Percentiles rank a stretch among this genome's conserved stretches.
These are phyloP conservation scores for Agarophyton chilense DNA, from an alignment of 23 red algal species.

Conservation along the genomic window DNA sequence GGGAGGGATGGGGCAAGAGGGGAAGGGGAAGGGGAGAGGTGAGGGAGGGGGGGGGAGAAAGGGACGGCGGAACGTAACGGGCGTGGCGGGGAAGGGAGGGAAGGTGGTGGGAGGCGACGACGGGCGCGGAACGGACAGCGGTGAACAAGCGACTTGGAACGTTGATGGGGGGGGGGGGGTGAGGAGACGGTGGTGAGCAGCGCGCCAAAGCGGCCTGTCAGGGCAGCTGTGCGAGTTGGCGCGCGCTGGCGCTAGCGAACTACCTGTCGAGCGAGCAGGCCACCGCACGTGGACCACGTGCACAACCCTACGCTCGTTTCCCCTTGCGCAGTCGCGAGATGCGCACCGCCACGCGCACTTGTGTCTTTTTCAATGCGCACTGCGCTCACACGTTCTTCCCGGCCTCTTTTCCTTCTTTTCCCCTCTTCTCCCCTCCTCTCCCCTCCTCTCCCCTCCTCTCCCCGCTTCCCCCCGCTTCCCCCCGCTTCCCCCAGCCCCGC, in stretches of 20 bases:
- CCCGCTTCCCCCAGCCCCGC: too few relatives aligned
- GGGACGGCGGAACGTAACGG: conserved; percentile 12
- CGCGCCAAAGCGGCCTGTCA: too few relatives aligned
- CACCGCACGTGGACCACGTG: background rate
- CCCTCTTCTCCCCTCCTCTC: too few relatives aligned
- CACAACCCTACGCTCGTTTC: background rate
- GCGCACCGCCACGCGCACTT: background rate
- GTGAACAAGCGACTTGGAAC: too few relatives aligned
- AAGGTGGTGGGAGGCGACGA: background rate
- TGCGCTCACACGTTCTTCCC: background rate
- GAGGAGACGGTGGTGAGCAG: too few relatives aligned
- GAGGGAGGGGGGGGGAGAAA: background rate
- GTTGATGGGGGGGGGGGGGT: too few relatives aligned
- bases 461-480: too few relatives aligned
- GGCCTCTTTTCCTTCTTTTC: too few relatives aligned
- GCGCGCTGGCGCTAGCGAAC: too few relatives aligned
- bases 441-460: too few relatives aligned
- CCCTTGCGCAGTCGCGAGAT: background rate
- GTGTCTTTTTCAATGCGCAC: background rate
- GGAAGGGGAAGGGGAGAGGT: background rate
- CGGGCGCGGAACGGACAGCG: background rate
- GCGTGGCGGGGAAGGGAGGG: background rate
- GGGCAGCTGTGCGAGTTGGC: too few relatives aligned
- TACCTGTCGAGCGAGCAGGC: background rate
- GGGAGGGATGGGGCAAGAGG: background rate